Evolutionary conservation across 2,329 filamentous ascomycete genomes (phyloP).

Genomic region (Alternaria brassicicola): DNA sequence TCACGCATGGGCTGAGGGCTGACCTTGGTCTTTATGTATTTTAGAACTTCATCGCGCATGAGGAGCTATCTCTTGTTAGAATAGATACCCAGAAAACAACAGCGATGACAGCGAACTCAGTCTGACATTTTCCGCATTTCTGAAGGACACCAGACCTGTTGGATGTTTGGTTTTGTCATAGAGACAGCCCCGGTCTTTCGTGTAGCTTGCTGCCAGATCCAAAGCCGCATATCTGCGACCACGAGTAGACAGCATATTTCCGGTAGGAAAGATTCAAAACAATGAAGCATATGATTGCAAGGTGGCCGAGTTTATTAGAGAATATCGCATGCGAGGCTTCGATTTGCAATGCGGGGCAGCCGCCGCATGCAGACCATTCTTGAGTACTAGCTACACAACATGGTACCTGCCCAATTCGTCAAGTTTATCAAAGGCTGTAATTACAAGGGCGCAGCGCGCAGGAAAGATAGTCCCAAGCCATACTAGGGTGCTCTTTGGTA

Average conservation of each 20-base stretch:
- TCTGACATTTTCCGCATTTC: slow-evolving; percentile 7
- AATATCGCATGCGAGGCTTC: neutral
- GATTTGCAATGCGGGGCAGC: slow-evolving; percentile 7
- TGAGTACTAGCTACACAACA: neutral
- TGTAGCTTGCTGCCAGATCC: slow-evolving; percentile 9
- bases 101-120: neutral
- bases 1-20: too few species aligned
- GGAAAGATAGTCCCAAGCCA: neutral
- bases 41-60: slow-evolving; percentile 3
- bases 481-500: neutral
- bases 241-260: slow-evolving; percentile 6
- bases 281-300: neutral
- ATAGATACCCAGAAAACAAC: neutral
- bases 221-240: slow-evolving; percentile 9
- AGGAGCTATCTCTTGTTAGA: slow-evolving; percentile 3
- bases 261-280: neutral
- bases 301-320: neutral
- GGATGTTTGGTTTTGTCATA: slow-evolving; percentile 4
- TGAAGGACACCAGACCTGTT: slow-evolving; percentile 5
- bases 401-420: neutral
- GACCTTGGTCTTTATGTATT: slow-evolving; percentile 8
- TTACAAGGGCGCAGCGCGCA: neutral
- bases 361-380: neutral
- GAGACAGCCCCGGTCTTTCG: slow-evolving; percentile 5
- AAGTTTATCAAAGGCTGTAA: neutral